phyloP scores from a whole-genome alignment of 352 stramenopile genomes.

The Phytophthora pisi region DNA sequence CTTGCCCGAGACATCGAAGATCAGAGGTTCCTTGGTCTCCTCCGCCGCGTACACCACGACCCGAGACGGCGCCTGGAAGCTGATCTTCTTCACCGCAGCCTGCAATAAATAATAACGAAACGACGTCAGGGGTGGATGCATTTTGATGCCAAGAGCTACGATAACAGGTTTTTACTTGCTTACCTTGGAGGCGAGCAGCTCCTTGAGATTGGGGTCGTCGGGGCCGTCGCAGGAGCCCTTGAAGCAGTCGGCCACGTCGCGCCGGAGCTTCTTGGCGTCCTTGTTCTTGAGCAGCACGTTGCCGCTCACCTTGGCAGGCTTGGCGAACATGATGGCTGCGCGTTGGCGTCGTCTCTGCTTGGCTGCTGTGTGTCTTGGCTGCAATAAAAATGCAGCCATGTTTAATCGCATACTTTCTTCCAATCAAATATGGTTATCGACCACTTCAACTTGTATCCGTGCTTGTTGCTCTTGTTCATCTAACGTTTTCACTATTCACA shows the following conservation, averaged over 20 bases:
- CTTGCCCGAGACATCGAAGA: conserved; percentile 80
- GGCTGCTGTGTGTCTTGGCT: not conserved
- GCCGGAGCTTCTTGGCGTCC: conserved; percentile 86
- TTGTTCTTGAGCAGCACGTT: conserved; percentile 87
- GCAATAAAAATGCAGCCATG: not conserved
- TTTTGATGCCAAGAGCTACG: not conserved
- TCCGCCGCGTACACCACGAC: conserved; percentile 73
- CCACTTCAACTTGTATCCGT: not conserved
- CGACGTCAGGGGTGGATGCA: not conserved
- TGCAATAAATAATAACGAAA: conserved; percentile 16
- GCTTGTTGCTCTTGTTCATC: not conserved
- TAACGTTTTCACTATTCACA: not conserved
- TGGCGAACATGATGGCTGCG: conserved; percentile 72
- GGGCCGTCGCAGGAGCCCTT: conserved; percentile 26
- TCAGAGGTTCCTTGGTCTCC: conserved; percentile 62
- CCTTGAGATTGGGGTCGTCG: conserved; percentile 46
- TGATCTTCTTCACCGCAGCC: conserved; percentile 70
- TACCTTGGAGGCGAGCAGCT: conserved; percentile 57
- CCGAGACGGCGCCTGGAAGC: conserved; percentile 76
- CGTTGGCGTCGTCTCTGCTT: not conserved
- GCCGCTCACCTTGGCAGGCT: conserved; percentile 75
- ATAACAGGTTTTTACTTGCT: not conserved
- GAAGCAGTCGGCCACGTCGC: conserved; percentile 55
- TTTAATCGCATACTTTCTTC: not conserved
- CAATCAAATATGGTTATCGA: not conserved